Percentiles rank a stretch among this genome's conserved stretches.
Evolutionary conservation across 345 rosid species (phyloP).

Genomic region (Syzygium jambos): DNA sequence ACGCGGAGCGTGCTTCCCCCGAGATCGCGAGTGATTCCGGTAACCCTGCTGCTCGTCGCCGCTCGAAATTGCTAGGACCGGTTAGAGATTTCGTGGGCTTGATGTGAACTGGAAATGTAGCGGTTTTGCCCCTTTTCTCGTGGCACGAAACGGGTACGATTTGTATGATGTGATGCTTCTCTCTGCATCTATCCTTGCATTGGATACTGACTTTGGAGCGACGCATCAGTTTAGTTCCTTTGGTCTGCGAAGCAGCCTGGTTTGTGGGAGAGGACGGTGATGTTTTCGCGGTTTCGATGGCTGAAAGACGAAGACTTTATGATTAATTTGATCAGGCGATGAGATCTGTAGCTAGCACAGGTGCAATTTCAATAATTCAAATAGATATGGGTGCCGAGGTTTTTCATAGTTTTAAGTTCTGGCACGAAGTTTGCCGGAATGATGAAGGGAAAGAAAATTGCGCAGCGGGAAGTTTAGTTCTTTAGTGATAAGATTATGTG

Average conservation of each 20-base stretch:
- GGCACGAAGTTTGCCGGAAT: neutral
- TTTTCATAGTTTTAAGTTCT: neutral
- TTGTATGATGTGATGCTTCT: neutral
- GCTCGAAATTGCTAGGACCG: neutral
- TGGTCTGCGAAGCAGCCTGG: neutral
- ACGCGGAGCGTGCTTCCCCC: neutral
- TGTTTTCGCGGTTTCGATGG: neutral
- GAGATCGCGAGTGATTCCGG: neutral
- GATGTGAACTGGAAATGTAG: neutral
- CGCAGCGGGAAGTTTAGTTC: neutral
- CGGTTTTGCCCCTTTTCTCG: neutral
- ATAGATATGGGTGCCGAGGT: neutral
- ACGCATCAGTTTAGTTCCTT: neutral
- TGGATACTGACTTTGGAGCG: neutral
- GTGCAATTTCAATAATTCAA: neutral
- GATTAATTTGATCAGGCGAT: neutral
- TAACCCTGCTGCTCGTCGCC: neutral
- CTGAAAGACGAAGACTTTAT: neutral
- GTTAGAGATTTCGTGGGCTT: neutral
- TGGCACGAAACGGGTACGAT: neutral
- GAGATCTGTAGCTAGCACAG: neutral
- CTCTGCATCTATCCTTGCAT: neutral
- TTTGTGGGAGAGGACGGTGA: neutral
- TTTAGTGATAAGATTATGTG: neutral
- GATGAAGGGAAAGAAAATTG: neutral